Evolutionary conservation across 768 basidiomycete genomes (phyloP), one percentile per base, ranked within the genome.

Genomic region (Pleurotus cornucopiae): DNA sequence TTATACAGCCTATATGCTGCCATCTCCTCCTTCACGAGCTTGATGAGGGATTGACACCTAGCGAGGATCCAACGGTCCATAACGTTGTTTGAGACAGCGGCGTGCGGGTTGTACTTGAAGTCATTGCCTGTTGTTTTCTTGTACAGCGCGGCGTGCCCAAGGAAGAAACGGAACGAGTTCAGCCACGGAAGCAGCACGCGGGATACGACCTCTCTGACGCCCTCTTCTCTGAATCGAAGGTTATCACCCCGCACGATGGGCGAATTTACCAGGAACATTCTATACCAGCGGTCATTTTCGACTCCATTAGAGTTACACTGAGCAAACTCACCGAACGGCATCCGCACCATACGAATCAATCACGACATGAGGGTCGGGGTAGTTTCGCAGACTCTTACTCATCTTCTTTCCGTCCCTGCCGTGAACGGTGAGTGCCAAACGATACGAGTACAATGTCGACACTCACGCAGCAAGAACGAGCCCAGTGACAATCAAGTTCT

Each of bases 31-130:
- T 85, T 84, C 57, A 99, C 95, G 55, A 94, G 77, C 65, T 84
- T 81, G 76, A 98, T 98, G 63, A 98, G 80, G 6, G 92, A 94
- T 71, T 99, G 97, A 67, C 97, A 98, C n/a, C 94, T 81, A 12
- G 97, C 97, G 45, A 99, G 83, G 67, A 98, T 90, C 97, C 97
- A 98, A 40, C 91, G 82, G 66, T 99, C 97, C 96, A 98, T 98
- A 65, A 98, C 94, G 67, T 98, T 99, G 62, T 73, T 81, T 12
- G 91, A 90, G 16, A 89, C 74, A 5, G 88, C 81, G 0, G 90
- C 90, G 62, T 93, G 84, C n/a, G 89, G 80, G 65, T 97, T 83
- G 71, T 98, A 98, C 60, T 79, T 75, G 76, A 98, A 98, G 48
- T 86, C 82, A 58, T 83, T 73, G 3, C 85, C 85, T 6, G 80